A percentile compares a stretch with the other conserved stretches of the same genome.
Conservation (phyloP, 1,284 basidiomycete species). For the Ganoderma resinaceum region DNA sequence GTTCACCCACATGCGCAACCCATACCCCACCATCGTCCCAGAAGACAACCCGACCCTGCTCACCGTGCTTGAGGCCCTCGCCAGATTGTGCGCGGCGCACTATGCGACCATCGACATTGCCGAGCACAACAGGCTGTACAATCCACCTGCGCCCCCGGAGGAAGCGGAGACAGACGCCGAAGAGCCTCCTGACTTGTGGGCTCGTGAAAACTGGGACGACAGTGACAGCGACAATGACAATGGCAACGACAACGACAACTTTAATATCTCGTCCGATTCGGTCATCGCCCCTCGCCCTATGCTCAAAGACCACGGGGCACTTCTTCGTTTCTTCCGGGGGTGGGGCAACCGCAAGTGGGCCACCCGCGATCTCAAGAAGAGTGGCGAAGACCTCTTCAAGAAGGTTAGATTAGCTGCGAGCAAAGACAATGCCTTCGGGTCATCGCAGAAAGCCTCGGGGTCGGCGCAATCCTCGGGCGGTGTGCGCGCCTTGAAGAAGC, state of each 20-base stretch:
- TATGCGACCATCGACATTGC: background rate
- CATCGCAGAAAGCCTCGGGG: slow-evolving; percentile 5
- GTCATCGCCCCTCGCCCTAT: background rate
- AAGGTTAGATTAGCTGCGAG: background rate
- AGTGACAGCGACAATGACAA: too few species aligned
- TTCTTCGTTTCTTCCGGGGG: background rate
- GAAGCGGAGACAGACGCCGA: background rate
- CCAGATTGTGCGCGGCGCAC: background rate
- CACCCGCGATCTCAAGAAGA: background rate
- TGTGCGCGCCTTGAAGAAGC: too few species aligned
- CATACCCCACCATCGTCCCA: background rate
- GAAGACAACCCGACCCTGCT: background rate
- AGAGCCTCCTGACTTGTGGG: background rate
- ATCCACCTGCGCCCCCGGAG: background rate
- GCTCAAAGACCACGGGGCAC: background rate
- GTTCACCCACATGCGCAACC: background rate
- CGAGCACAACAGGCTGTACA: background rate
- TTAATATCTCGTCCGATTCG: too few species aligned
- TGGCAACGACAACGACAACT: too few species aligned
- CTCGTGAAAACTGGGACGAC: too few species aligned
- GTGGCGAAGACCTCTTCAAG: background rate
- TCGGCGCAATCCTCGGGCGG: slow-evolving; percentile 24
- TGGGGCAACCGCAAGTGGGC: background rate
- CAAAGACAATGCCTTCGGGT: background rate
- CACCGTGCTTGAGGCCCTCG: background rate